Conservation (phyloP, 2,329 filamentous ascomycete genomes). For the Fusarium sp. region DNA sequence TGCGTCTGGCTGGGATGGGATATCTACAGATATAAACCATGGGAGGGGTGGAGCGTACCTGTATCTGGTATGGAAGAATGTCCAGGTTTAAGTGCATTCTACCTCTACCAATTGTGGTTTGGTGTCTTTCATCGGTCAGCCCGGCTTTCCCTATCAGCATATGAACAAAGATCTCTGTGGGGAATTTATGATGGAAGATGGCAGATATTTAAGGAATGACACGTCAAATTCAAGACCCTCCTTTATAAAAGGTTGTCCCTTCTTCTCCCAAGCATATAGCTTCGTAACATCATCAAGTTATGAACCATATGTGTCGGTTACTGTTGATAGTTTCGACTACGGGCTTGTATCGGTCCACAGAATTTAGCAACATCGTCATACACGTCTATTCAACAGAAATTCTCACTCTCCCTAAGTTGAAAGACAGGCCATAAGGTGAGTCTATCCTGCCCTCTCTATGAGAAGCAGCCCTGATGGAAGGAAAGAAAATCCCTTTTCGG, state of each 20-base stretch:
- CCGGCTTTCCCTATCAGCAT: rapidly evolving
- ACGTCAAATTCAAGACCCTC: background rate
- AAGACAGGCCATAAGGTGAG: rapidly evolving
- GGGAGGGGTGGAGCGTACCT: background rate
- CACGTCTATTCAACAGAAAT: background rate
- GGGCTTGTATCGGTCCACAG: too few species aligned
- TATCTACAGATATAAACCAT: background rate
- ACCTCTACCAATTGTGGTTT: background rate
- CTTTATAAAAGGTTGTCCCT: too few species aligned
- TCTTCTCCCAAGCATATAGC: too few species aligned
- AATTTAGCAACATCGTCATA: background rate
- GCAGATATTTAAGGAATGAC: background rate
- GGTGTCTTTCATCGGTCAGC: rapidly evolving
- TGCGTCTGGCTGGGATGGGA: background rate
- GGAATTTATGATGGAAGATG: background rate
- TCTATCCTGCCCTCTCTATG: rapidly evolving
- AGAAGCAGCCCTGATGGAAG: rapidly evolving
- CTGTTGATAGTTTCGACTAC: too few species aligned
- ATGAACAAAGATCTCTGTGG: background rate
- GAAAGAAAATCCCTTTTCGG: rapidly evolving
- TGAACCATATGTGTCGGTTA: background rate
- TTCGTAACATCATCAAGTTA: too few species aligned
- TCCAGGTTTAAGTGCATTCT: background rate
- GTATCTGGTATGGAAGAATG: background rate
- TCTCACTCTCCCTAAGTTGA: rapidly evolving